These are phyloP conservation scores for Megacollybia marginata DNA, from an alignment of 768 basidiomycete species.

Conservation along the genomic window DNA sequence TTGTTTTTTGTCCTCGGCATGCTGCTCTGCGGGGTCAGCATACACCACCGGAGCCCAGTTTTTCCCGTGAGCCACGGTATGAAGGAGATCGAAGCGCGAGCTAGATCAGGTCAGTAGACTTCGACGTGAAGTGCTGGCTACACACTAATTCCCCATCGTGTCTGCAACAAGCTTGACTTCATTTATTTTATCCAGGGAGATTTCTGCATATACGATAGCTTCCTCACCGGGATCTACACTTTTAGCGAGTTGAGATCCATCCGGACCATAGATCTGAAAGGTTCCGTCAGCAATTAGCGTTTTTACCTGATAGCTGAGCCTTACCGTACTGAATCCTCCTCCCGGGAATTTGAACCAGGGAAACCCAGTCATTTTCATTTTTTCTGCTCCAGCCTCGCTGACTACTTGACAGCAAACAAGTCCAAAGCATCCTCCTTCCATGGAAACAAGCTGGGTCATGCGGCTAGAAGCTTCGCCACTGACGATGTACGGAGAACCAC, in stretches of 20 bases:
- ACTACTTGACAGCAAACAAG: constrained; percentile 22
- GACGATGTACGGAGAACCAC: constrained; percentile 21
- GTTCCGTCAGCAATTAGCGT: too few species aligned
- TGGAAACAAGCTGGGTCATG: constrained; percentile 21
- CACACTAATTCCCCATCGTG: constrained; percentile 18
- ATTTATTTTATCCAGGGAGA: constrained; percentile 20
- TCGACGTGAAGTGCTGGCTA: not conserved
- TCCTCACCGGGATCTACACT: constrained; percentile 18
- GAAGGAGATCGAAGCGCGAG: constrained; percentile 18
- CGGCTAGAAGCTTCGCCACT: constrained; percentile 21
- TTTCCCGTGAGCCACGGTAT: constrained; percentile 19
- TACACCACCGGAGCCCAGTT: constrained; percentile 18
- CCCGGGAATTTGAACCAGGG: constrained; percentile 23
- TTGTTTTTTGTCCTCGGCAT: constrained; percentile 1
- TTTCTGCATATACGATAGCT: constrained; percentile 19
- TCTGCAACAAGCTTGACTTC: constrained; percentile 21
- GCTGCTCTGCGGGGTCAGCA: constrained; percentile 3
- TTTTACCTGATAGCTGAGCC: not conserved
- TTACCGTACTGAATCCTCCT: constrained; percentile 18
- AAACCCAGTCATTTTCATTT: constrained; percentile 20
- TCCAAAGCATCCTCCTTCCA: constrained; percentile 24
- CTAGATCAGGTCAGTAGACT: constrained; percentile 2
- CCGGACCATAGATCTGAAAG: constrained; percentile 21
- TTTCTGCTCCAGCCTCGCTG: constrained; percentile 18
- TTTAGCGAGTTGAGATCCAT: constrained; percentile 17